phyloP scores from a whole-genome alignment of 73 alveolate genomes.

The Symbiodinium natans region DNA sequence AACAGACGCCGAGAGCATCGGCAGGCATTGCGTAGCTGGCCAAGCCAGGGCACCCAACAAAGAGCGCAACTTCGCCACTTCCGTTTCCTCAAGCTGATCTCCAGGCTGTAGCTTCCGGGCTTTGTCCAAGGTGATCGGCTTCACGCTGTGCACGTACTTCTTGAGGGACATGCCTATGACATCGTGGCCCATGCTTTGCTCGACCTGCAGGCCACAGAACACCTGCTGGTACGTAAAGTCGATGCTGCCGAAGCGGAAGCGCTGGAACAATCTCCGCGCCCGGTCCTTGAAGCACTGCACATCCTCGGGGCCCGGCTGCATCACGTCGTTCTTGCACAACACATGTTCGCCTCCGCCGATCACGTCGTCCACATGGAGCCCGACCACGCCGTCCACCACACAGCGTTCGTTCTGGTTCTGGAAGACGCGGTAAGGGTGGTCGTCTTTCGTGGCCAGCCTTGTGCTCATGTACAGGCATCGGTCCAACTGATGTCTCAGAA shows the following conservation, averaged over 20 bases:
- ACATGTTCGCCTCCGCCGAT: not conserved
- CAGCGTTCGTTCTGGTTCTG: not conserved
- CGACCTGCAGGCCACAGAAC: not conserved
- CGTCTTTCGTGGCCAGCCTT: not conserved
- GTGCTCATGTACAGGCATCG: too few relatives aligned
- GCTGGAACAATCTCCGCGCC: not conserved
- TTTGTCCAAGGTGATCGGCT: constrained; percentile 3
- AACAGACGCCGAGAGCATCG: not conserved
- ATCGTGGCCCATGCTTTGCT: not conserved
- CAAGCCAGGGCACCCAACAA: not conserved
- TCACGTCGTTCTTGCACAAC: not conserved
- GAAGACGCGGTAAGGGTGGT: not conserved
- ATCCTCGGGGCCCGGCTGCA: not conserved
- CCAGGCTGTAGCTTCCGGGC: not conserved
- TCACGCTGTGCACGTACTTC: not conserved
- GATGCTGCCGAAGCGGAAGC: not conserved
- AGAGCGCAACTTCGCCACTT: not conserved
- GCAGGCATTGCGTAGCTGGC: not conserved
- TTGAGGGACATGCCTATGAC: not conserved
- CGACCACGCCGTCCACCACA: not conserved
- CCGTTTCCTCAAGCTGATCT: not conserved
- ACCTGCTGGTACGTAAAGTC: not conserved
- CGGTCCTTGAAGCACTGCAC: not conserved
- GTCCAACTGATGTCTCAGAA: not conserved
- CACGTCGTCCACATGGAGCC: not conserved